Conservation (phyloP, 768 basidiomycete genomes). For the Hygrophorus russula region DNA sequence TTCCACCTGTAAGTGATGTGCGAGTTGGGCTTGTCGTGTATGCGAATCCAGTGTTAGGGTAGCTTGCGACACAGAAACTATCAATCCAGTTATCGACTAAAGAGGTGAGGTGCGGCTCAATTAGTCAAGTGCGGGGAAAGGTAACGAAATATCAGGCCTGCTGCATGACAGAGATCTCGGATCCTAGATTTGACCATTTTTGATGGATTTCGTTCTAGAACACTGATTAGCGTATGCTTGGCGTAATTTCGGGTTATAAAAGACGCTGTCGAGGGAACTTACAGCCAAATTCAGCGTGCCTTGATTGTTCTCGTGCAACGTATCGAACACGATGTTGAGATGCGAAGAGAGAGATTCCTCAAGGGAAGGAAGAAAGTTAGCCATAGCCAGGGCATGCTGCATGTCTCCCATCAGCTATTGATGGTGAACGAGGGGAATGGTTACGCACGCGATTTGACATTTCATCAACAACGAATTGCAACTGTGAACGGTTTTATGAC, state of each 20-base stretch:
- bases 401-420: background rate
- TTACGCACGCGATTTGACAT: conserved; percentile 7
- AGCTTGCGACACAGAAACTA: conserved; percentile 14
- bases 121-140: background rate
- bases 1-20: conserved; percentile 25
- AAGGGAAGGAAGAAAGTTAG: conserved; percentile 5
- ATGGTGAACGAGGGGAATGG: background rate
- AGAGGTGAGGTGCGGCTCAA: conserved; percentile 10
- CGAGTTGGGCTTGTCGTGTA: conserved; percentile 16
- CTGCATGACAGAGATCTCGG: conserved; percentile 17
- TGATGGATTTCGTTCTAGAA: conserved; percentile 19
- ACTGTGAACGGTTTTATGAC: background rate
- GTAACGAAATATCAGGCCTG: conserved; percentile 12
- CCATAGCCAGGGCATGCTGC: conserved; percentile 11
- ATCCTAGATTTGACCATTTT: conserved; percentile 16
- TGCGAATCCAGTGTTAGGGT: conserved; percentile 19
- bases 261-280: background rate
- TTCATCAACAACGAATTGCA: conserved; percentile 7
- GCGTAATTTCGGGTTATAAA: background rate
- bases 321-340: conserved; percentile 5
- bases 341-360: conserved; percentile 2
- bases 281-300: conserved; percentile 7
- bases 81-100: conserved; percentile 12
- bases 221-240: background rate
- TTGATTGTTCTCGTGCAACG: conserved; percentile 7